These are phyloP conservation scores for Niveomyces coronatus DNA, from an alignment of 2,329 filamentous ascomycete genomes.

Conservation along the genomic window DNA sequence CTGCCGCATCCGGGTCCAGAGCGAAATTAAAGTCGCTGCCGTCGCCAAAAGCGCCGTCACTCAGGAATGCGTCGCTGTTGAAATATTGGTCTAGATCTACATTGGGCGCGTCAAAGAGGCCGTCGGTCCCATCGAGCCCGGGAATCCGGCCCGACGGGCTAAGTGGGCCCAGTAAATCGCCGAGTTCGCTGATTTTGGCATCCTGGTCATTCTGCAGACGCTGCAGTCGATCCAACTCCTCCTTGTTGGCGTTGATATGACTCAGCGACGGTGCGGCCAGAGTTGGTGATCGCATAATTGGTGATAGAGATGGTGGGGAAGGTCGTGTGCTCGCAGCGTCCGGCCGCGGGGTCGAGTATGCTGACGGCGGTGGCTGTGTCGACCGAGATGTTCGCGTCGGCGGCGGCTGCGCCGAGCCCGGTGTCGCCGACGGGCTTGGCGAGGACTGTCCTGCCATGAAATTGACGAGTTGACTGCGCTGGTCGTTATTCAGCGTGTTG, in stretches of 20 bases:
- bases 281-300: conserved; percentile 34
- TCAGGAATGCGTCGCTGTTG: conserved; percentile 29
- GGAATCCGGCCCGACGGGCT: conserved; percentile 73
- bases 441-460: conserved; percentile 43
- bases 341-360: conserved; percentile 12
- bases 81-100: conserved; percentile 45
- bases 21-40: conserved; percentile 42
- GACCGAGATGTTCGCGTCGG: conserved; percentile 9
- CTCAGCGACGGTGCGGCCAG: conserved; percentile 43
- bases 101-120: conserved; percentile 25
- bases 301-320: conserved; percentile 34
- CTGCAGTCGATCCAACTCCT: conserved; percentile 69
- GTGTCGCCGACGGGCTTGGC: conserved; percentile 13
- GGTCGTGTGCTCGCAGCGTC: conserved; percentile 15
- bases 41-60: conserved; percentile 30
- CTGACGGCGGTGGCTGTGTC: conserved; percentile 13
- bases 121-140: conserved; percentile 41
- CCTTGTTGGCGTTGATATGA: conserved; percentile 56
- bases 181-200: conserved; percentile 63
- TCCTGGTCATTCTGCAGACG: conserved; percentile 72
- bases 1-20: conserved; percentile 27
- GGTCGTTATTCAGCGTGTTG: conserved; percentile 44
- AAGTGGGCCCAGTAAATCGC: conserved; percentile 64
- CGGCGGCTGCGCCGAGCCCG: conserved; percentile 12
- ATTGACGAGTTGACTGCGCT: conserved; percentile 47